A percentile compares a stretch with the other conserved stretches of the same genome.
Conservation (phyloP, 2,329 filamentous ascomycete species). For the Phialophora tarda region DNA sequence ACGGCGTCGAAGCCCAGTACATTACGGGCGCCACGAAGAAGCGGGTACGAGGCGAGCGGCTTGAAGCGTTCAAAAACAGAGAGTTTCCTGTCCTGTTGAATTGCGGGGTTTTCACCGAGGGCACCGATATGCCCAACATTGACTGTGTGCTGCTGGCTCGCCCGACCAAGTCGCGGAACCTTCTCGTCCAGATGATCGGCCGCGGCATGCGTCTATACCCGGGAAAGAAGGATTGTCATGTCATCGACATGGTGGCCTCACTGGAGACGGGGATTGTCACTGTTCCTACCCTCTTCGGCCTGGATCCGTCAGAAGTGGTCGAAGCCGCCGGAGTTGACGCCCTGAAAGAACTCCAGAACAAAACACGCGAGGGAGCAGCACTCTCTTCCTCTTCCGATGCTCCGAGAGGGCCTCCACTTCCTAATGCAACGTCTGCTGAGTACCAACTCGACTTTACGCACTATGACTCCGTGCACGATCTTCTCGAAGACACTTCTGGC, state of each 20-base stretch:
- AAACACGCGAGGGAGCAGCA: conserved; percentile 40
- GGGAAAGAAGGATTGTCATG: conserved; percentile 85
- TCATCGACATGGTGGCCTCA: conserved; percentile 94
- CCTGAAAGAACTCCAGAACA: conserved; percentile 58
- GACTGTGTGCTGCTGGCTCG: conserved; percentile 89
- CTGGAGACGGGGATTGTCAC: conserved; percentile 84
- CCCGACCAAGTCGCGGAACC: conserved; percentile 88
- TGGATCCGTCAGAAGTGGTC: conserved; percentile 81
- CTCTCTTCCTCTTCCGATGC: background rate
- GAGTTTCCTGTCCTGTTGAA: conserved; percentile 90
- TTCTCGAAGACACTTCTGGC: conserved; percentile 79
- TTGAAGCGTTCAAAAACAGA: conserved; percentile 76
- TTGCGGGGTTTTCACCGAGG: conserved; percentile 95
- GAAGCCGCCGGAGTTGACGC: conserved; percentile 67
- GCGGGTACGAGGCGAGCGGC: conserved; percentile 68
- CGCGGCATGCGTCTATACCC: conserved; percentile 83
- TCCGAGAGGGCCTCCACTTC: background rate
- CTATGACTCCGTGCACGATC: conserved; percentile 88
- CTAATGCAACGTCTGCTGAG: conserved; percentile 26
- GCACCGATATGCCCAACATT: conserved; percentile 96
- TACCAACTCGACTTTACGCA: conserved; percentile 78
- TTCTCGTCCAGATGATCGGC: conserved; percentile 97
- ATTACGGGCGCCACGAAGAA: conserved; percentile 83
- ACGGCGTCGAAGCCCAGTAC: conserved; percentile 81
- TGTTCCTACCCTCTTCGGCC: conserved; percentile 88